Percentiles rank a stretch among this genome's conserved stretches.
phyloP scores from a whole-genome alignment of 371 early-diverging fungal species.

The Actinomortierella ambigua region DNA sequence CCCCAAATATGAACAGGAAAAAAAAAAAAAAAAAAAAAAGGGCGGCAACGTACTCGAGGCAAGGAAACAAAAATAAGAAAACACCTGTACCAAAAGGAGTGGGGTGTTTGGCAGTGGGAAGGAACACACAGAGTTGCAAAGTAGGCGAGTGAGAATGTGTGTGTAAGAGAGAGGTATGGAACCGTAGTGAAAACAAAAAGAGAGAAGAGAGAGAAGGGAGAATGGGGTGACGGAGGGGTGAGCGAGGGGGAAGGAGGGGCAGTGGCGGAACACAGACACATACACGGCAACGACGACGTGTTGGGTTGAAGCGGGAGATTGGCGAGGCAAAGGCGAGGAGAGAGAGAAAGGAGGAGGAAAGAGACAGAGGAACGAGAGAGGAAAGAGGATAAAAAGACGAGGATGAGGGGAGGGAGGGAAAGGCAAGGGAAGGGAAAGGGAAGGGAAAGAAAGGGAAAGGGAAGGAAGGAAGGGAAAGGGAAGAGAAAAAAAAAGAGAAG shows the following conservation, averaged over 20 bases:
- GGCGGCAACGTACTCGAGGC: too few species aligned
- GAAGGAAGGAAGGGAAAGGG: slow-evolving; percentile 6
- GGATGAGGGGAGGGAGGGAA: neutral
- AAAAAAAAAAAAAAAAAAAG: too few species aligned
- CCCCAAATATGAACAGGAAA: too few species aligned
- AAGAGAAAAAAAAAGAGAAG: neutral
- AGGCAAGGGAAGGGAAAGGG: neutral
- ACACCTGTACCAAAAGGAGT: too few species aligned
- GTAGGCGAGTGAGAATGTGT: too few species aligned
- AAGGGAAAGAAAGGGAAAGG: neutral
- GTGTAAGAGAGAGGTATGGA: too few species aligned
- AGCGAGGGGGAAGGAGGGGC: too few species aligned
- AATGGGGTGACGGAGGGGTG: neutral
- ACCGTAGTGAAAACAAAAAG: neutral
- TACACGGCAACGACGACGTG: slow-evolving; percentile 5
- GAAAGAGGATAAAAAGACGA: neutral
- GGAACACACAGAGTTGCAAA: too few species aligned
- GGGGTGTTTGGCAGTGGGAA: too few species aligned
- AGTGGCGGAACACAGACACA: too few species aligned
- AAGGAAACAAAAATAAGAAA: too few species aligned
- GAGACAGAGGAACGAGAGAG: neutral
- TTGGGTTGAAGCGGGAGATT: slow-evolving; percentile 5
- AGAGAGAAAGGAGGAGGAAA: neutral
- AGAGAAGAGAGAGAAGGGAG: too few species aligned
- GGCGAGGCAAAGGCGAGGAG: neutral